Evolutionary conservation across 2,329 filamentous ascomycete genomes (phyloP).

Genomic region (Paecilomyces dactylethromorphus): DNA sequence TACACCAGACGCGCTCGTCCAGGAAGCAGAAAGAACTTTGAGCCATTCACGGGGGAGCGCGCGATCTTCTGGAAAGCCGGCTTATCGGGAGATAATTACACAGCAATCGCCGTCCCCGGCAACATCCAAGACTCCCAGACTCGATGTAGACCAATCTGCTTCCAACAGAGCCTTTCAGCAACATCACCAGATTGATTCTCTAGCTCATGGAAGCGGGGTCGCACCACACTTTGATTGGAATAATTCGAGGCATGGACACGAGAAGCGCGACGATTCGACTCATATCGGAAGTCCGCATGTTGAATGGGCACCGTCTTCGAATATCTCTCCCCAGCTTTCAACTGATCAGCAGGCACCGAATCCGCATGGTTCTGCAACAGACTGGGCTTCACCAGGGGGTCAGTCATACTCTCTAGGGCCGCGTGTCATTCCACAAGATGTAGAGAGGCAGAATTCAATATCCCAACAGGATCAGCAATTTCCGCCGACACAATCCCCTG

Average conservation of each 20-base stretch:
- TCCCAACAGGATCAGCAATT: not conserved
- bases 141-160: not conserved
- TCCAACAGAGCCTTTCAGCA: not conserved
- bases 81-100: not conserved
- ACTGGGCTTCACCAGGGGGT: not conserved
- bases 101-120: not conserved
- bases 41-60: not conserved
- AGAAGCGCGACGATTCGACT: not conserved
- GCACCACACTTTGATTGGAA: not conserved
- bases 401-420: not conserved
- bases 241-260: not conserved
- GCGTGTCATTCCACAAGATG: not conserved
- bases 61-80: not conserved
- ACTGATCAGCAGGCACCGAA: not conserved
- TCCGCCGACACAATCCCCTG: not conserved
- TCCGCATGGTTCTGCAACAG: not conserved
- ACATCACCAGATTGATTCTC: not conserved
- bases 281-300: not conserved
- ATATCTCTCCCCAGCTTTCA: not conserved
- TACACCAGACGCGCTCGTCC: conserved; percentile 28
- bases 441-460: not conserved
- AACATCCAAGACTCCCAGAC: not conserved
- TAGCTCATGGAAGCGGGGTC: not conserved
- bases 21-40: conserved; percentile 9
- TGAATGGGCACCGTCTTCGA: not conserved